Evolutionary conservation across 352 stramenopile species (phyloP).

Genomic region (Pythium chondricola): DNA sequence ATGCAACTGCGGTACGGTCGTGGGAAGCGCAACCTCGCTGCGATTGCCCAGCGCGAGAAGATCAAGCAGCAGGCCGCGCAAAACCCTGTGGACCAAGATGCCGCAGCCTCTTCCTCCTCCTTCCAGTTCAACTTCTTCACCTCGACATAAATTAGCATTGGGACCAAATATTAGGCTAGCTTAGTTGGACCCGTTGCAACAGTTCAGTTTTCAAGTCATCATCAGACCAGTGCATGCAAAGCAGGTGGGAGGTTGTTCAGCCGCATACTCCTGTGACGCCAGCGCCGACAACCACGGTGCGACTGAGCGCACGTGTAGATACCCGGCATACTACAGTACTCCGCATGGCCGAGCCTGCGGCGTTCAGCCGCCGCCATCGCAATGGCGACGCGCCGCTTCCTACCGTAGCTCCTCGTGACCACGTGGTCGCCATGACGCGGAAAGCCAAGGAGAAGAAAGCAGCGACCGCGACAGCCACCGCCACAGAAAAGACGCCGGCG

Average conservation of each 20-base stretch:
- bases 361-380: no score
- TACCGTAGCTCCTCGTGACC: no score
- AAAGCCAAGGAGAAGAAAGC: background rate
- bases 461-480: background rate
- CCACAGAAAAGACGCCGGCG: background rate
- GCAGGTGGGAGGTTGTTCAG: no score
- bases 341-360: no score
- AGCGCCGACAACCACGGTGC: no score
- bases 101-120: background rate
- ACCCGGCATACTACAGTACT: no score
- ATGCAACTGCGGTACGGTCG: conserved; percentile 69
- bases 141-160: conserved; percentile 7
- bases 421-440: background rate
- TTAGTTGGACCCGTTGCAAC: conserved; percentile 1
- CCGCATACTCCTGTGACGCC: no score
- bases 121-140: conserved; percentile 28
- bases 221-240: no score
- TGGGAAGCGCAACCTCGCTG: conserved; percentile 45
- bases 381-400: no score
- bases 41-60: conserved; percentile 40
- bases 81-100: background rate
- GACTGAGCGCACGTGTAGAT: no score
- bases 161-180: conserved; percentile 3
- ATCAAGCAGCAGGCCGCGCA: conserved; percentile 21
- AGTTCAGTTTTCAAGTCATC: no score